phyloP scores from a whole-genome alignment of 495 filamentous ascomycete genomes.

The Aspergillus olivimuriae region DNA sequence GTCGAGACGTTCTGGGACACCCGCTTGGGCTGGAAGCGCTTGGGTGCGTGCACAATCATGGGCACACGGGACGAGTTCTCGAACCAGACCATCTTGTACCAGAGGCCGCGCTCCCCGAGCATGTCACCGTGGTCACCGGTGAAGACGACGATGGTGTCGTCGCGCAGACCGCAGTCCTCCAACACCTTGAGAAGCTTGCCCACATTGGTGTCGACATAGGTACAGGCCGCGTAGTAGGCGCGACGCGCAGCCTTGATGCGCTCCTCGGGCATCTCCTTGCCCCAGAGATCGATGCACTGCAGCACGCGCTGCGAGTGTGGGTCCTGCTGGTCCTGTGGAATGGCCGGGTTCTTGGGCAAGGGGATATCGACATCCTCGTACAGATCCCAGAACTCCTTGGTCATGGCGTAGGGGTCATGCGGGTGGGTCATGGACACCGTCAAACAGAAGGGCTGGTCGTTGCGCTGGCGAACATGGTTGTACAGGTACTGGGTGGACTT shows the following conservation, averaged over 20 bases:
- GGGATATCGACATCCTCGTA: constrained; percentile 85
- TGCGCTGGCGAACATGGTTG: constrained; percentile 68
- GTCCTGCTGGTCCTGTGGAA: constrained; percentile 73
- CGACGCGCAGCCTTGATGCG: constrained; percentile 72
- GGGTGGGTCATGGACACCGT: constrained; percentile 89
- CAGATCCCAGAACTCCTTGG: constrained; percentile 78
- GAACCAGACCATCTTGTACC: constrained; percentile 95
- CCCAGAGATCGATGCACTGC: constrained; percentile 74
- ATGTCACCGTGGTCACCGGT: constrained; percentile 89
- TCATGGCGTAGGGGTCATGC: constrained; percentile 88
- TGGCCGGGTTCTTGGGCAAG: constrained; percentile 59
- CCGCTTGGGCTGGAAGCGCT: constrained; percentile 57
- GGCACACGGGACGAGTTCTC: constrained; percentile 80
- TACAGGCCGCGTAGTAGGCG: constrained; percentile 83
- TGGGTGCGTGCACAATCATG: constrained; percentile 67
- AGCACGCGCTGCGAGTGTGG: constrained; percentile 73
- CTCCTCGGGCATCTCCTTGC: constrained; percentile 68
- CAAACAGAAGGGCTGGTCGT: constrained; percentile 71
- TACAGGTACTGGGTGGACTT: constrained; percentile 76
- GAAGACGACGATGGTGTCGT: constrained; percentile 82
- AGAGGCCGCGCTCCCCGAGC: constrained; percentile 81
- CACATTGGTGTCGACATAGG: constrained; percentile 82
- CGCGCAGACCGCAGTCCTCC: constrained; percentile 64
- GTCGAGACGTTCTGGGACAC: constrained; percentile 76
- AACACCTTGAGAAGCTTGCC: constrained; percentile 69